phyloP scores from a whole-genome alignment of 805 yeast species.

The Danielia reshetovae region DNA sequence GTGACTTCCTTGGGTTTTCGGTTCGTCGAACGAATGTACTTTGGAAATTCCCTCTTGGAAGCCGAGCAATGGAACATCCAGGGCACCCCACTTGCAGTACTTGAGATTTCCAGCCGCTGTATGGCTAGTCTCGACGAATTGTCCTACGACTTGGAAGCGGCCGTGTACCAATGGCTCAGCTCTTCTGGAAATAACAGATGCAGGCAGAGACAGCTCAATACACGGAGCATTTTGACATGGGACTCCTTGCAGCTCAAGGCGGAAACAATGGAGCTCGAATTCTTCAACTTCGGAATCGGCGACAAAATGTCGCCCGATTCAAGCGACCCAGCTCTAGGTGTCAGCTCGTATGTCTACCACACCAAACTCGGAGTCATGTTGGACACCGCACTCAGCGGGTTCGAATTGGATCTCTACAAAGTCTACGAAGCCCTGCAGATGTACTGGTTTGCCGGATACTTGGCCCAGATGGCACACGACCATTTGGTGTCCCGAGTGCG shows the following conservation, averaged over 20 bases:
- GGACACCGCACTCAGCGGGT: slow-evolving; percentile 67
- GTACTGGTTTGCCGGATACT: slow-evolving; percentile 62
- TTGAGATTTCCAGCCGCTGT: slow-evolving; percentile 1
- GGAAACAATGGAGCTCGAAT: slow-evolving; percentile 56
- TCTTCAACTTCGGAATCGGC: slow-evolving; percentile 36
- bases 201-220: slow-evolving; percentile 72
- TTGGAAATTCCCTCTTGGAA: slow-evolving; percentile 32
- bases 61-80: slow-evolving; percentile 19
- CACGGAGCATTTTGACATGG: slow-evolving; percentile 55
- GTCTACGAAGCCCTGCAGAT: slow-evolving; percentile 64
- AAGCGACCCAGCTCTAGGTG: slow-evolving; percentile 53
- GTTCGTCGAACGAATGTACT: slow-evolving; percentile 39
- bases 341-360: slow-evolving; percentile 66
- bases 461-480: slow-evolving; percentile 36
- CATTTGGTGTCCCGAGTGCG: slow-evolving; percentile 42
- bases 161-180: slow-evolving; percentile 30
- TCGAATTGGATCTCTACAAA: slow-evolving; percentile 70
- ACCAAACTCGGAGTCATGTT: slow-evolving; percentile 69
- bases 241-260: slow-evolving; percentile 77
- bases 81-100: neutral
- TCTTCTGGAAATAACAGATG: slow-evolving; percentile 57
- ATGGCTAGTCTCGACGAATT: too few species aligned
- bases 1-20: slow-evolving; percentile 24
- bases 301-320: slow-evolving; percentile 20
- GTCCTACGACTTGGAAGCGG: slow-evolving; percentile 42